Percentiles rank a stretch among this genome's conserved stretches.
Conservation (phyloP, 2,329 filamentous ascomycete genomes). For the Penicillium psychrosexuale region DNA sequence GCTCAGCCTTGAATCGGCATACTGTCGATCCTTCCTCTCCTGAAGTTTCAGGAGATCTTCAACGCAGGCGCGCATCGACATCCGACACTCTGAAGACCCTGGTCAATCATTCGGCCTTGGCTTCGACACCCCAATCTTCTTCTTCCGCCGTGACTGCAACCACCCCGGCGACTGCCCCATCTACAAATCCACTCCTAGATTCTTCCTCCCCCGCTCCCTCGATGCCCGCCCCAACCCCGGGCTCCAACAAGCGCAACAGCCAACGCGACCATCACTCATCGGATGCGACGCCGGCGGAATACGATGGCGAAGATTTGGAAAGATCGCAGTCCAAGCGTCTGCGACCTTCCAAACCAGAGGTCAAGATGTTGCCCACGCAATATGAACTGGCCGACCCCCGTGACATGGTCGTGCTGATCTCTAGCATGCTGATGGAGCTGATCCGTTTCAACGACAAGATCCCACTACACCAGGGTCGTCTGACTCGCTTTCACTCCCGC, state of each 20-base stretch:
- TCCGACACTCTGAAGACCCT: constrained; percentile 9
- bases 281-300: constrained; percentile 22
- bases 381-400: constrained; percentile 82
- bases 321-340: constrained; percentile 46
- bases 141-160: constrained; percentile 12
- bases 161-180: constrained; percentile 11
- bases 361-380: constrained; percentile 58
- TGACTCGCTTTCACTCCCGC: constrained; percentile 93
- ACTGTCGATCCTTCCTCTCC: constrained; percentile 36
- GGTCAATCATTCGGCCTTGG: constrained; percentile 11
- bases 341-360: constrained; percentile 44
- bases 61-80: constrained; percentile 35
- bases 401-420: constrained; percentile 85
- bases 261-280: constrained; percentile 25
- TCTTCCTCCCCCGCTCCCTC: constrained; percentile 22
- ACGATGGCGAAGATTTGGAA: constrained; percentile 25
- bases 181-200: constrained; percentile 18
- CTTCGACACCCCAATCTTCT: constrained; percentile 19
- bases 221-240: constrained; percentile 31
- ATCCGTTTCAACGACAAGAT: constrained; percentile 89
- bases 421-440: constrained; percentile 92
- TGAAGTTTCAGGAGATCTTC: constrained; percentile 34
- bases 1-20: constrained; percentile 39
- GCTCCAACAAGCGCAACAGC: constrained; percentile 38
- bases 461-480: constrained; percentile 76